Percentiles rank a stretch among this genome's conserved stretches.
Conservation (phyloP, 2,329 filamentous ascomycete species). For the Simplicillium sp. region DNA sequence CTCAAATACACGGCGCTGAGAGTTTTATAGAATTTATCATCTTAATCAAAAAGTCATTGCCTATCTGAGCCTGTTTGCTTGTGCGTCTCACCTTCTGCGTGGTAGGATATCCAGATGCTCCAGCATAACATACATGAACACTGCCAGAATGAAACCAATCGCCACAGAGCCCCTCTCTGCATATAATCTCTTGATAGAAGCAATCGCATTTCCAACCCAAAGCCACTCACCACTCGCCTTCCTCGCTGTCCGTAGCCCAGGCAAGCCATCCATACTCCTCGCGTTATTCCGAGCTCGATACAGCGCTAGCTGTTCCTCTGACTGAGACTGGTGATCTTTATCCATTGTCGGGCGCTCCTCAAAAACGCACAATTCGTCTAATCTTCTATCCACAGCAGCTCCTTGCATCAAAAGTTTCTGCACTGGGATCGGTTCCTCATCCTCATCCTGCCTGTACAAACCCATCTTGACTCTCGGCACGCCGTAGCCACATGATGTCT, state of each 20-base stretch:
- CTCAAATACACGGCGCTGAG: too few relatives aligned
- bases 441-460: constrained; percentile 21
- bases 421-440: constrained; percentile 3
- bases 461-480: constrained; percentile 43
- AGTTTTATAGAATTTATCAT: not conserved
- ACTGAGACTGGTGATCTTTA: constrained; percentile 3
- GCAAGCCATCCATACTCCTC: constrained; percentile 47
- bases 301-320: constrained; percentile 5
- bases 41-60: not conserved
- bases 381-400: constrained; percentile 15
- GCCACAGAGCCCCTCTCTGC: constrained; percentile 21
- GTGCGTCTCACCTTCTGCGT: not conserved
- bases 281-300: constrained; percentile 50
- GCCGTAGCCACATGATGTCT: constrained; percentile 58
- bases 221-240: constrained; percentile 12
- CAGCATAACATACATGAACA: constrained; percentile 7
- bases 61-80: not conserved
- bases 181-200: constrained; percentile 14
- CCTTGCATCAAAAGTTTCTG: constrained; percentile 10
- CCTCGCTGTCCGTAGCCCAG: constrained; percentile 44
- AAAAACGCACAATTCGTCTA: constrained; percentile 31
- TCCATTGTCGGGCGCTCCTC: constrained; percentile 47
- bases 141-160: constrained; percentile 18
- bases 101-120: not conserved
- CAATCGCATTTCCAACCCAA: constrained; percentile 28